phyloP scores from a whole-genome alignment of 495 filamentous ascomycete species.

The Aspergillus nidulans region DNA sequence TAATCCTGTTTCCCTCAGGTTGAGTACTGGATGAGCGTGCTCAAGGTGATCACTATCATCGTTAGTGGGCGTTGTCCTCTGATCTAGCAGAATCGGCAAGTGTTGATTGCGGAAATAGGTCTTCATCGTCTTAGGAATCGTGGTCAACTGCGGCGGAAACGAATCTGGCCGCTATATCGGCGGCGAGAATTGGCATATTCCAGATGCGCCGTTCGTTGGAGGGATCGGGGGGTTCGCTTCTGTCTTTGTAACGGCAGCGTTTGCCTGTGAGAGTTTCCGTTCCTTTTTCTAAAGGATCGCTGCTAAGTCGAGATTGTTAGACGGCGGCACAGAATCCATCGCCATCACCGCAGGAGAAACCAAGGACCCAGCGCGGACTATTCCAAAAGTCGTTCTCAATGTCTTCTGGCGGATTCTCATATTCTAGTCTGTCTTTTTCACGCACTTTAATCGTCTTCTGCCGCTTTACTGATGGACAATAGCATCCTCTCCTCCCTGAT shows the following conservation, averaged over 20 bases:
- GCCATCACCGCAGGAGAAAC: constrained; percentile 54
- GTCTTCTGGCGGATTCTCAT: constrained; percentile 53
- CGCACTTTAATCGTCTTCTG: neutral
- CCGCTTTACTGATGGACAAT: neutral
- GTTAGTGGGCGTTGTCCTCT: constrained; percentile 38
- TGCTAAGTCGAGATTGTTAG: constrained; percentile 23
- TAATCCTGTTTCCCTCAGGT: constrained; percentile 28
- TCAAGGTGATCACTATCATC: constrained; percentile 54
- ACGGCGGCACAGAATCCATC: constrained; percentile 53
- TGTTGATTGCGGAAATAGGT: no score
- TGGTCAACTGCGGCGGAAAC: constrained; percentile 49
- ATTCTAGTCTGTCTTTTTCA: constrained; percentile 33
- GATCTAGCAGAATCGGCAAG: no score
- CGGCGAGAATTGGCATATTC: constrained; percentile 39
- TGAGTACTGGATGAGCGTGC: constrained; percentile 51
- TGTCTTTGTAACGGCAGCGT: constrained; percentile 51
- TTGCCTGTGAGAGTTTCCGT: constrained; percentile 36
- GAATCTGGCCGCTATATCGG: constrained; percentile 43
- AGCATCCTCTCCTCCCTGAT: constrained; percentile 44
- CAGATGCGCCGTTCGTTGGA: constrained; percentile 49
- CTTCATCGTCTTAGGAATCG: constrained; percentile 50
- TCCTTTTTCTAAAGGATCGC: neutral
- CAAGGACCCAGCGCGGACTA: constrained; percentile 41
- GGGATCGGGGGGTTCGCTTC: constrained; percentile 51
- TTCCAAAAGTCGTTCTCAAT: constrained; percentile 48